Percentiles rank a stretch among this genome's conserved stretches.
Conservation (phyloP, 805 yeast genomes). For the Teunomyces lycoperdinae region DNA sequence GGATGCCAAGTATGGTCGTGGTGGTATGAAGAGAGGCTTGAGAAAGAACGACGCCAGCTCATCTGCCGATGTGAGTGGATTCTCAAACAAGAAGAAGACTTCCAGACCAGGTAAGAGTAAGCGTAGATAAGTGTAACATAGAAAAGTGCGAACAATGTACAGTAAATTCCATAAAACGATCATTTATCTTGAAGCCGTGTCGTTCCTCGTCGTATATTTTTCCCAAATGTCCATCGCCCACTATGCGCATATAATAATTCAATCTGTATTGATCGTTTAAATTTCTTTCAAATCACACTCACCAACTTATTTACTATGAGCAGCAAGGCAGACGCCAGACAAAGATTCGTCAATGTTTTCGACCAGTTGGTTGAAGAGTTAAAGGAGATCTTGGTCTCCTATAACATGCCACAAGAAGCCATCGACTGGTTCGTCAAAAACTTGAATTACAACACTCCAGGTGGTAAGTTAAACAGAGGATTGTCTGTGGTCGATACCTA, state of each 20-base stretch:
- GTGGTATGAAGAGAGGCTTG: slow-evolving; percentile 74
- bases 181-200: not conserved
- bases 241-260: not conserved
- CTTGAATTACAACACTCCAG: slow-evolving; percentile 85
- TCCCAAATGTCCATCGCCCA: too few relatives aligned
- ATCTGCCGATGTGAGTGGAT: slow-evolving; percentile 62
- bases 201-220: not conserved
- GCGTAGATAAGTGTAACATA: slow-evolving; percentile 17
- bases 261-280: slow-evolving; percentile 1
- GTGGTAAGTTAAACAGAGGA: slow-evolving; percentile 96
- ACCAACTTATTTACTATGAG: slow-evolving; percentile 15
- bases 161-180: not conserved
- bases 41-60: slow-evolving; percentile 73
- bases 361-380: slow-evolving; percentile 78
- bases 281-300: not conserved
- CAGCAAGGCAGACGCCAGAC: slow-evolving; percentile 41
- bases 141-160: not conserved
- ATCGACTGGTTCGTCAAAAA: slow-evolving; percentile 76
- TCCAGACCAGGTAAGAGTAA: slow-evolving; percentile 44
- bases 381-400: slow-evolving; percentile 53
- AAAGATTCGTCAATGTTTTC: slow-evolving; percentile 63
- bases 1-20: slow-evolving; percentile 69
- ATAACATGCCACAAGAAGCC: slow-evolving; percentile 86
- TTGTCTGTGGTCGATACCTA: slow-evolving; percentile 92
- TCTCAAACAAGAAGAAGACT: slow-evolving; percentile 38